These are phyloP conservation scores for Orychophragmus violaceus DNA, from an alignment of 345 rosid species.

Conservation along the genomic window DNA sequence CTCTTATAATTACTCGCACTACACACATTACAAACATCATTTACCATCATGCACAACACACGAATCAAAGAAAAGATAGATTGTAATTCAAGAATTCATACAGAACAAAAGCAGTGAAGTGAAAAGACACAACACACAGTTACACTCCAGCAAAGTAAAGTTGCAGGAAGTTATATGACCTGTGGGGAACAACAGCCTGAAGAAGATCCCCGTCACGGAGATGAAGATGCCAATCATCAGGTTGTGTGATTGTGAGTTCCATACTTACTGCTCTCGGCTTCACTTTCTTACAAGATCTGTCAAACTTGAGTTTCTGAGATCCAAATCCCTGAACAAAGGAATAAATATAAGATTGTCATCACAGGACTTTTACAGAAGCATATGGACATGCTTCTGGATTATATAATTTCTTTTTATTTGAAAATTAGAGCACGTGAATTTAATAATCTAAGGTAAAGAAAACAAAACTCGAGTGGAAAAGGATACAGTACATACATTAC, in stretches of 20 bases:
- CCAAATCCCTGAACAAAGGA: constrained; percentile 22
- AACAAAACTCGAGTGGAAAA: neutral
- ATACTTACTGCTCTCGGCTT: constrained; percentile 32
- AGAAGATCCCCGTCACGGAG: constrained; percentile 73
- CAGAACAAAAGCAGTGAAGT: neutral
- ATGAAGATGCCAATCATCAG: constrained; percentile 93
- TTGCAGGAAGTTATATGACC: constrained; percentile 30
- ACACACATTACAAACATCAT: constrained; percentile 12
- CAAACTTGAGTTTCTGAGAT: constrained; percentile 24
- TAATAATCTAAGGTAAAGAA: neutral
- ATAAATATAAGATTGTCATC: neutral
- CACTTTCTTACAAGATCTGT: constrained; percentile 19
- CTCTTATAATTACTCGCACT: constrained; percentile 72
- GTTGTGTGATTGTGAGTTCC: constrained; percentile 67
- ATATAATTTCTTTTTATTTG: too few species aligned
- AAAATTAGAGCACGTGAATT: neutral
- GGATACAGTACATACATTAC: constrained; percentile 18
- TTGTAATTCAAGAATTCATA: neutral
- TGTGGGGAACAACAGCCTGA: constrained; percentile 67
- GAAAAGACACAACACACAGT: neutral
- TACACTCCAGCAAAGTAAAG: neutral
- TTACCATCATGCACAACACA: constrained; percentile 9
- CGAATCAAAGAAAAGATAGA: neutral
- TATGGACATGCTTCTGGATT: neutral
- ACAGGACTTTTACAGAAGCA: neutral